A percentile compares a stretch with the other conserved stretches of the same genome.
phyloP scores from a whole-genome alignment of 192 early-diverging fungal species.

The Diversispora eburnea region DNA sequence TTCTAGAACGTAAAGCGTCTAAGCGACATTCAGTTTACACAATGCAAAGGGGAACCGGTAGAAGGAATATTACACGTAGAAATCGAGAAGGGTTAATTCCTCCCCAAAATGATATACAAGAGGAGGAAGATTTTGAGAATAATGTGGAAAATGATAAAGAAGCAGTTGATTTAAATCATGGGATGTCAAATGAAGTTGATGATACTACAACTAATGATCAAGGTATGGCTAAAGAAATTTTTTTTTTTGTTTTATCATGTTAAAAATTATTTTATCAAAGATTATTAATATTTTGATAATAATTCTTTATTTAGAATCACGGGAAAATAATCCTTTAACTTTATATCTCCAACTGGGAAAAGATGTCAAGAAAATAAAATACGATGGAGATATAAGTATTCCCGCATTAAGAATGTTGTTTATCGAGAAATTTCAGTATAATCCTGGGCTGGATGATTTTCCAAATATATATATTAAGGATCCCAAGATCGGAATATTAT shows the following conservation, averaged over 20 bases:
- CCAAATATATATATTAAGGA: slow-evolving; percentile 70
- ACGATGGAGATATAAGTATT: slow-evolving; percentile 52
- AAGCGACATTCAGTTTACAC: slow-evolving; percentile 19
- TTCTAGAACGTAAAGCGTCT: slow-evolving; percentile 27
- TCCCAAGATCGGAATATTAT: slow-evolving; percentile 46
- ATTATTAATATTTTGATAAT: background rate
- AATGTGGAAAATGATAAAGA: no score
- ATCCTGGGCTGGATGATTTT: slow-evolving; percentile 58
- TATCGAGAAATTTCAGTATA: slow-evolving; percentile 67
- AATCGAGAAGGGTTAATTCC: background rate
- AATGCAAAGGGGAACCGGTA: background rate
- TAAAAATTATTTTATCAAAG: background rate
- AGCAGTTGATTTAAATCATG: no score
- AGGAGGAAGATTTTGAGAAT: background rate
- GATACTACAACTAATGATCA: no score
- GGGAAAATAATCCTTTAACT: slow-evolving; percentile 32
- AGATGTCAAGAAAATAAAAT: slow-evolving; percentile 53
- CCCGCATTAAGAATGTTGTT: slow-evolving; percentile 65
- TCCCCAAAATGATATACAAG: background rate
- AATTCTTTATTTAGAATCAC: slow-evolving; percentile 18
- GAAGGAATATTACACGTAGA: background rate
- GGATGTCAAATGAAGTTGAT: no score
- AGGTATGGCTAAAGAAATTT: no score
- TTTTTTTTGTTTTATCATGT: background rate
- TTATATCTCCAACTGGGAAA: slow-evolving; percentile 65